Percentiles rank a stretch among this genome's conserved stretches.
Evolutionary conservation across 345 rosid genomes (phyloP).

Genomic region (Leavenworthia alabamica): DNA sequence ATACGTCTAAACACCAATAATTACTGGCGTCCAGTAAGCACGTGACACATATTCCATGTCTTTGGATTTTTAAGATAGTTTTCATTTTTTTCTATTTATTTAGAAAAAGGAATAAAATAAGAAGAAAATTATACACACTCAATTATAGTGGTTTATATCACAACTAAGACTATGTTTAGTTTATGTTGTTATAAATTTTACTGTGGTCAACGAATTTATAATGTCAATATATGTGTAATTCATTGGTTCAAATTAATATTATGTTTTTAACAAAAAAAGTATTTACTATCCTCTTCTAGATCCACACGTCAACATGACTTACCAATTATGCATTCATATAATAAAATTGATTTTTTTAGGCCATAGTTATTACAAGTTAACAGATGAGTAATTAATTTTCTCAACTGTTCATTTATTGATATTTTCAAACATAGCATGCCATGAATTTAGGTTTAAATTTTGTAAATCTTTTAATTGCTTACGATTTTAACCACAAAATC

Average conservation of each 20-base stretch:
- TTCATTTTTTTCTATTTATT: neutral
- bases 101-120: neutral
- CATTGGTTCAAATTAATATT: no score
- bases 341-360: neutral
- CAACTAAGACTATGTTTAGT: neutral
- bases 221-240: no score
- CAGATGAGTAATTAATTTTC: neutral
- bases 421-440: neutral
- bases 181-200: neutral
- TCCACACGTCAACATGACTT: neutral
- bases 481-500: neutral
- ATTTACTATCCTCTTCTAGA: neutral
- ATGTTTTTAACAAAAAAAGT: no score
- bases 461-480: neutral
- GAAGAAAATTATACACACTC: neutral
- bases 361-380: neutral
- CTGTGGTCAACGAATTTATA: neutral
- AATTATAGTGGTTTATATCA: neutral
- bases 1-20: slow-evolving; percentile 8
- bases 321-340: neutral
- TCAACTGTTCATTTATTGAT: neutral
- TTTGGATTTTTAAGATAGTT: slow-evolving; percentile 23
- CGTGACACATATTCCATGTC: slow-evolving; percentile 8
- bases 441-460: neutral
- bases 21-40: slow-evolving; percentile 20